Base-by-base conservation (phyloP, 495 filamentous ascomycete species). In the Penicillium maclennaniae region DNA sequence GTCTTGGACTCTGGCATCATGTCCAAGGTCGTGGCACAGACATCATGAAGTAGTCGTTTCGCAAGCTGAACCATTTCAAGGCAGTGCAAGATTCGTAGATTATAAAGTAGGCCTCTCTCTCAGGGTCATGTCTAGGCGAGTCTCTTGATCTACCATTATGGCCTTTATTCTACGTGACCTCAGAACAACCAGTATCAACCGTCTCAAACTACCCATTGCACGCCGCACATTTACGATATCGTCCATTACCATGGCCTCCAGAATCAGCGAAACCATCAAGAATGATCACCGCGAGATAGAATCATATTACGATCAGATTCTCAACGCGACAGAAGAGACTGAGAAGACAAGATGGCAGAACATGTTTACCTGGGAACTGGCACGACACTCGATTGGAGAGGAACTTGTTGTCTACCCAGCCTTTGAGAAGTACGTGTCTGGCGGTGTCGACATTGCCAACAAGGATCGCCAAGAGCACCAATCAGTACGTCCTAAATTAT, bases 351-450 rank as follows among this genome's bases (percentile, higher is more conserved):
- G 75, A 15, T 88, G 70, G 67, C 79, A 82, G 63, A 89, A 89
- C 49, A 78, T 80, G 44, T 85, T 89, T 51, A 81, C 82, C 27
- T 90, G 86, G 87, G 83, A 85, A 58, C 69, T 90, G 4, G 82
- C 87, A 10, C 79, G 85, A 8, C 81, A 87, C 59, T 77, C 79
- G 0, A 71, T 88, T 58, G 81, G 72, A 47, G 83, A 89, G 63
- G 87, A 89, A 69, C 65, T 90, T 2, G 79, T 87, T 34, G 74
- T 89, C 15, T 89, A 88, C 64, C 87, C 86, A 1, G 76, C 76
- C 0, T 75, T 88, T 7, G 86, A 87, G 57, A 81, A 82, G 56
- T 49, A 83, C 44, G 45, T 86, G 0, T 59, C 73, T 27, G 55
- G 67, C 63, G 86, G 79, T 15, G 40, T 65, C 15, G 52, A 61